phyloP scores from a whole-genome alignment of 768 basidiomycete species.

The Lactarius sp. region DNA sequence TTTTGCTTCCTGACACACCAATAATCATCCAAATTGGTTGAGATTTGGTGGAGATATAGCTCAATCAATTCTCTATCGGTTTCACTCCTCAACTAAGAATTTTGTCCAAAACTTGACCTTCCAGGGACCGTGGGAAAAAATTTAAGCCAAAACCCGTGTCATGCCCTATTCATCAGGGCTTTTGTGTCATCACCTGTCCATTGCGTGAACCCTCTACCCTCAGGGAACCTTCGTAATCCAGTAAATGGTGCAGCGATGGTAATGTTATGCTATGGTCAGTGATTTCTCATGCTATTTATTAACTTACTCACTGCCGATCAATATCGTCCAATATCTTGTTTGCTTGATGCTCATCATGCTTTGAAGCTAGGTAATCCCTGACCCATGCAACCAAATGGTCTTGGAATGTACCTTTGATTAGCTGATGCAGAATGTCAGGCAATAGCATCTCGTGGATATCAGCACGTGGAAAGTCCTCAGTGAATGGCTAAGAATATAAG shows the following conservation, averaged over 20 bases:
- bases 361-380: conserved; percentile 24
- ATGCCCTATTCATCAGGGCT: no score
- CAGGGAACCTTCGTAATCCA: conserved; percentile 22
- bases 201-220: conserved; percentile 27
- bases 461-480: no score
- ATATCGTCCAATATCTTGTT: conserved; percentile 32
- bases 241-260: conserved; percentile 23
- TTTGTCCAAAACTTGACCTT: no score
- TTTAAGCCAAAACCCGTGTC: no score
- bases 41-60: no score
- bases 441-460: conserved; percentile 35
- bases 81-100: no score
- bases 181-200: conserved; percentile 29
- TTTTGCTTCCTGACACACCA: no score
- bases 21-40: no score
- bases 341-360: conserved; percentile 25
- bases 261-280: conserved; percentile 19
- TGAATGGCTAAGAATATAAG: conserved; percentile 35
- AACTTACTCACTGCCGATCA: conserved; percentile 27
- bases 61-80: no score
- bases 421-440: conserved; percentile 30
- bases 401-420: conserved; percentile 30
- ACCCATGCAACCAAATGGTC: conserved; percentile 37
- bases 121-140: no score
- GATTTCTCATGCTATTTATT: background rate